Base-by-base conservation (phyloP, 192 early-diverging fungal genomes). In the Umbelopsis ramanniana region DNA sequence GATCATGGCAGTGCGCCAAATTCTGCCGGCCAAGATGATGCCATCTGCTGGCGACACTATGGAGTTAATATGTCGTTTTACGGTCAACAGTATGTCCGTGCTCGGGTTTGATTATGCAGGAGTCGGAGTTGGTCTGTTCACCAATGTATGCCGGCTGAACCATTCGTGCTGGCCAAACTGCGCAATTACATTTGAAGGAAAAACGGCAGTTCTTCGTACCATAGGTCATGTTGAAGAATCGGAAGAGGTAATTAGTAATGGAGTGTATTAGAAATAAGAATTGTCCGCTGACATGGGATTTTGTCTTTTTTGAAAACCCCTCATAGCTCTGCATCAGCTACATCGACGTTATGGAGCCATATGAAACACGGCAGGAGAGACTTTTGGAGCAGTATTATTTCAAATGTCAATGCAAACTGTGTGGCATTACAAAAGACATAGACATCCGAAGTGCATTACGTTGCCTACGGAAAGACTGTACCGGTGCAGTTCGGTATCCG, bases 41-140 rank as follows among this genome's bases (percentile, higher is more conserved):
- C 57, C 57, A 35, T 37, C 14, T 3, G 57, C 57, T 19, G 37
- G 33, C 26, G 57, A 63, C 26, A 26, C 57, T 26, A 63, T 63
- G 57, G 57, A 63, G 17, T 37, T 63, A n/a, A 63, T 63, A 63
- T 37, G 57, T n/a, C 26, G 57, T n/a, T 63, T 63, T 19, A 63
- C 57, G 14, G 57, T 63, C 14, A 63, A 63, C 26, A 63, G 26
- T 14, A 63, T 63, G 57, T 63, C 57, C 26, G 33, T 63, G 29
- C 57, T 63, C 11, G 57, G 57, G 15, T n/a, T 19, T 37, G 57
- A 63, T 19, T 63, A 63, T 63, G 57, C 57, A 37, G 26, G 57
- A 22, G 17, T 63, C 33, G 57, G 57, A 37, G 57, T 63, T 12
- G 57, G 57, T 26, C 26, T 63, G 17, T 63, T 29, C 19, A 63